A percentile compares a stretch with the other conserved stretches of the same genome.
Conservation (phyloP, 2,329 filamentous ascomycete genomes). For the Colletotrichum theobromicola region DNA sequence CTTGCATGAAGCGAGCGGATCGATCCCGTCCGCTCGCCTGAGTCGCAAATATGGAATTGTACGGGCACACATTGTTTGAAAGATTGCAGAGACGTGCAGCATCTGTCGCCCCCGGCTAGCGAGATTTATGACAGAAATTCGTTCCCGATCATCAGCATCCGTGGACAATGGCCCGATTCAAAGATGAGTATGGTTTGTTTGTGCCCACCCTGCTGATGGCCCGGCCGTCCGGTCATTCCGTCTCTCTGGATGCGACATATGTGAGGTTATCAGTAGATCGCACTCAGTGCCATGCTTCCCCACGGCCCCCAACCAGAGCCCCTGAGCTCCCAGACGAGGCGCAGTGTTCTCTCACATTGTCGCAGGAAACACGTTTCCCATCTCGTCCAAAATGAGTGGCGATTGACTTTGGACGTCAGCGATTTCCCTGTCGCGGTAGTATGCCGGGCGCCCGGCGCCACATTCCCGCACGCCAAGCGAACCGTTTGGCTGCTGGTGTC, state of each 20-base stretch:
- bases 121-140: not conserved
- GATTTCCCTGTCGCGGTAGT: not conserved
- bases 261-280: not conserved
- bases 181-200: not conserved
- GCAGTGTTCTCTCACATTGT: not conserved
- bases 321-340: not conserved
- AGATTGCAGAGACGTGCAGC: not conserved
- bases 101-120: not conserved
- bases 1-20: conserved; percentile 20
- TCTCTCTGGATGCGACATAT: not conserved
- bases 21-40: conserved; percentile 15
- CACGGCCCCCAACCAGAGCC: not conserved
- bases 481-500: conserved; percentile 1
- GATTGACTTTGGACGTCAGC: not conserved
- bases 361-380: not conserved
- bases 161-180: not conserved
- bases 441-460: not conserved
- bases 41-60: not conserved
- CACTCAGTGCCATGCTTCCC: not conserved
- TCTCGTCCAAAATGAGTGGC: not conserved
- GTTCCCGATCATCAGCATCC: not conserved
- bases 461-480: not conserved
- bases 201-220: not conserved
- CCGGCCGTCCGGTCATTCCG: not conserved
- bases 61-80: not conserved